Evolutionary conservation across 1,284 basidiomycete species (phyloP).

Genomic region (Tetrapyrgos nigripes): DNA sequence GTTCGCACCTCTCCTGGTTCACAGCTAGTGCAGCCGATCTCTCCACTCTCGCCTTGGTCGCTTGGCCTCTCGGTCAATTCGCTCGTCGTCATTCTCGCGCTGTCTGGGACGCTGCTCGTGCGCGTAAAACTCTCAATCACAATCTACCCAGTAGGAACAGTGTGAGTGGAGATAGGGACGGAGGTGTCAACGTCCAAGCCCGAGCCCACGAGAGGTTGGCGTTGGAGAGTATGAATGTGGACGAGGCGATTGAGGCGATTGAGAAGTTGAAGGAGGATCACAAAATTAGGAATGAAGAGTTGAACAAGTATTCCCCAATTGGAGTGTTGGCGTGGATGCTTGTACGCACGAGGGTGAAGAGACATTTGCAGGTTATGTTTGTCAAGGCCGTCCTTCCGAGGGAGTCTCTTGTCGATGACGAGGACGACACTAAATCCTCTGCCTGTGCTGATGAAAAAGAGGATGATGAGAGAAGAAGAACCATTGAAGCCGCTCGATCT

Average conservation of each 20-base stretch:
- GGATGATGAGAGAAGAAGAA: conserved; percentile 48
- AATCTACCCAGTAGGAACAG: too few species aligned
- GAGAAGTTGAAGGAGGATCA: conserved; percentile 36
- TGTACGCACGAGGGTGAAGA: conserved; percentile 55
- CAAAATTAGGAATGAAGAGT: not conserved
- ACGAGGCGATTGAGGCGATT: conserved; percentile 50
- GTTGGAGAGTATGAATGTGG: conserved; percentile 54
- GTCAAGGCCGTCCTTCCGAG: conserved; percentile 49
- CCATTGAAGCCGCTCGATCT: conserved; percentile 62
- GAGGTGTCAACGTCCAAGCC: conserved; percentile 28
- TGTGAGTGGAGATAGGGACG: conserved; percentile 13
- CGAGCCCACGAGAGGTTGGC: conserved; percentile 61
- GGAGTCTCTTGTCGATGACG: conserved; percentile 28
- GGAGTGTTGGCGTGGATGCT: conserved; percentile 54
- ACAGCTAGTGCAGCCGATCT: conserved; percentile 52
- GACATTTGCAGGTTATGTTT: conserved; percentile 57
- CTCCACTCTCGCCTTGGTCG: conserved; percentile 63
- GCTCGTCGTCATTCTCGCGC: conserved; percentile 42
- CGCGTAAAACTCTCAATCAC: conserved; percentile 8
- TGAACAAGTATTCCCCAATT: conserved; percentile 45
- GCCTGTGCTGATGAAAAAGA: conserved; percentile 38
- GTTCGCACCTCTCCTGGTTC: conserved; percentile 46
- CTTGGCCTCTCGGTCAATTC: conserved; percentile 43
- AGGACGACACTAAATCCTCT: conserved; percentile 23
- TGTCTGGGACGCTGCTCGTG: conserved; percentile 46